Percentiles rank a stretch among this genome's conserved stretches.
These are phyloP conservation scores for Saccharum spontaneum DNA, from an alignment of 176 grass and related monocot genomes.

Conservation along the genomic window DNA sequence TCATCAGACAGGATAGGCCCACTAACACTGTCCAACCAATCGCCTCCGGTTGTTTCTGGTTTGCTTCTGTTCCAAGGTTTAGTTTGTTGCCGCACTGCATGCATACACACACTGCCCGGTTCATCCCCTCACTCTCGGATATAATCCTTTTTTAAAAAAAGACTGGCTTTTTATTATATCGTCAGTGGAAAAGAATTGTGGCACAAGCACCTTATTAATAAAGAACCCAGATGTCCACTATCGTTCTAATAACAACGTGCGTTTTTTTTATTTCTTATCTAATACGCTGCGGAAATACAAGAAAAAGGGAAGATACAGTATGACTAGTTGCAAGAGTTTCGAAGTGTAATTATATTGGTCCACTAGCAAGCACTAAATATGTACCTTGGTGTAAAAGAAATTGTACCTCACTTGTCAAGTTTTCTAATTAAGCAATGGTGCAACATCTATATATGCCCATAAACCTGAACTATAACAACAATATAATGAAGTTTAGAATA, in stretches of 20 bases:
- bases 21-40: conserved; percentile 30
- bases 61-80: conserved; percentile 26
- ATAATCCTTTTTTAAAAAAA: not conserved
- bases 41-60: not conserved
- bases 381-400: not conserved
- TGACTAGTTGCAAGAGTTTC: not conserved
- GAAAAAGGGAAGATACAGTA: not conserved
- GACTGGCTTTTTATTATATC: not conserved
- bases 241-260: not conserved
- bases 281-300: not conserved
- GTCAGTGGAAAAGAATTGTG: not conserved
- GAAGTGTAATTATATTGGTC: no score
- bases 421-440: not conserved
- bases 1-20: not conserved
- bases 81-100: not conserved
- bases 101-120: not conserved
- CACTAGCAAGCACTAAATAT: no score
- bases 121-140: not conserved
- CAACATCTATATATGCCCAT: no score
- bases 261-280: no score
- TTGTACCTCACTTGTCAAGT: not conserved
- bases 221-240: not conserved
- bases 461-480: no score
- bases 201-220: conserved; percentile 25
- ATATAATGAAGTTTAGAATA: not conserved